A percentile compares a stretch with the other conserved stretches of the same genome.
Evolutionary conservation across 306 rosid genomes (phyloP).

Genomic region (Arachis hypogaea): DNA sequence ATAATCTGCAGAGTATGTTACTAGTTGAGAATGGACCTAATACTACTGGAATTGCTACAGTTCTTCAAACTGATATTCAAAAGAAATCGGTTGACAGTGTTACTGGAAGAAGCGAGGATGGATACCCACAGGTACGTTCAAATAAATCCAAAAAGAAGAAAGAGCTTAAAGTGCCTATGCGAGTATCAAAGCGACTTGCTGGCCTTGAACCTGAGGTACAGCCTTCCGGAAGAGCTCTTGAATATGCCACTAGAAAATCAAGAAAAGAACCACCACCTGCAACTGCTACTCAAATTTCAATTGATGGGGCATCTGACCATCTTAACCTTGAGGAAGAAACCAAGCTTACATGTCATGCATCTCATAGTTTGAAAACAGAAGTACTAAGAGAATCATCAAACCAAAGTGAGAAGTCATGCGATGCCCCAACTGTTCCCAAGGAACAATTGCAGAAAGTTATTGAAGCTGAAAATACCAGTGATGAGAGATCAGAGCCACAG

Average conservation of each 20-base stretch:
- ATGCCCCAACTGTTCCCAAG: conserved; percentile 39
- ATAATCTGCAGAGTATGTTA: conserved; percentile 73
- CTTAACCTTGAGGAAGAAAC: conserved; percentile 29
- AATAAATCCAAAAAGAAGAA: conserved; percentile 64
- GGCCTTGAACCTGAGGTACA: conserved; percentile 63
- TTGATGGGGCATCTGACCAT: conserved; percentile 47
- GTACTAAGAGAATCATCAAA: conserved; percentile 38
- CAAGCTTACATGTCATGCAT: conserved; percentile 37
- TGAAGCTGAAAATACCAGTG: conserved; percentile 46
- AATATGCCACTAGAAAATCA: conserved; percentile 47
- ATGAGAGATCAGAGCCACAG: conserved; percentile 50
- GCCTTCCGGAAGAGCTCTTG: conserved; percentile 57
- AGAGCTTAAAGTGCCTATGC: conserved; percentile 52
- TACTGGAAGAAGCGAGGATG: conserved; percentile 42
- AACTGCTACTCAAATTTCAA: conserved; percentile 35
- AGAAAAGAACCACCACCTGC: conserved; percentile 38
- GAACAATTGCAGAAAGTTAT: conserved; percentile 44
- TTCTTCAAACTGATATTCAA: conserved; percentile 34
- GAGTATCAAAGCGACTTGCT: conserved; percentile 68
- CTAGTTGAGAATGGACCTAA: conserved; percentile 44
- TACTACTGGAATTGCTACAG: conserved; percentile 24
- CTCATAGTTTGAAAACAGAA: conserved; percentile 39
- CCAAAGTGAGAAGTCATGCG: conserved; percentile 37
- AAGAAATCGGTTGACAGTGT: conserved; percentile 40
- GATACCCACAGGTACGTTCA: conserved; percentile 38